Base-by-base conservation (phyloP, 345 rosid genomes). In the Raphanus sativus region DNA sequence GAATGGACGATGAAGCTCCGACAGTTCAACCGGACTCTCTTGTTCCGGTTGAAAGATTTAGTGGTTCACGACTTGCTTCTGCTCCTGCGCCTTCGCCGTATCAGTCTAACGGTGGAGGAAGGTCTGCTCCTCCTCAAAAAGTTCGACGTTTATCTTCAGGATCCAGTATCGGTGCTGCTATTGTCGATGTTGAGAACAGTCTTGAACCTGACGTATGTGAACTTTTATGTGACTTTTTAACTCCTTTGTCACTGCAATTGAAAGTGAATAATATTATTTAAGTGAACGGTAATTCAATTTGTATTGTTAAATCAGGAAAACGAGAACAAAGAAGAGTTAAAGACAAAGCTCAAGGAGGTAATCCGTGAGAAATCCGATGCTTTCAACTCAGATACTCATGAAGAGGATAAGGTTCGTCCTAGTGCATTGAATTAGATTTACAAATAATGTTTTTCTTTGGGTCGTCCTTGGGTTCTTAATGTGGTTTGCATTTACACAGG, bases 41-140 rank as follows among this genome's bases (percentile, higher is more conserved):
- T 81, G 98, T 92, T 83, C 88, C 98, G 25, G 91, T 95, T 84
- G 69, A 86, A 74, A 86, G 81, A 74, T 95, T 86, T 86, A 89
- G 74, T 60, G 94, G 98, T 71, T 89, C 98, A 68, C 87, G 96
- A 69, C 99, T 95, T 75, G 93, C 99, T 73, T 87, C 98, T 7
- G 96, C 87, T 76, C 89, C 92, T 78, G 62, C 84, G 42, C 90
- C 97, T 62, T 87, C 97, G 45, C 99, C 97, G 48, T 95, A 66
- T 81, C 89, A 87, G 85, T 81, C 74, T 55, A 63, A 63, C 26
- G 74, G 28, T 70, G 81, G 82, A 73, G 81, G 82, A 73, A 74
- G 70, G 33, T 72, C 82, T 63, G 77, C 30, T 71, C 85, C 61
- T 33, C 79, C 76, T 17, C 30, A 24, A 65, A 95, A 91, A 86